Conservation (phyloP, 495 filamentous ascomycete species). For the Hypoxylon fragiforme region DNA sequence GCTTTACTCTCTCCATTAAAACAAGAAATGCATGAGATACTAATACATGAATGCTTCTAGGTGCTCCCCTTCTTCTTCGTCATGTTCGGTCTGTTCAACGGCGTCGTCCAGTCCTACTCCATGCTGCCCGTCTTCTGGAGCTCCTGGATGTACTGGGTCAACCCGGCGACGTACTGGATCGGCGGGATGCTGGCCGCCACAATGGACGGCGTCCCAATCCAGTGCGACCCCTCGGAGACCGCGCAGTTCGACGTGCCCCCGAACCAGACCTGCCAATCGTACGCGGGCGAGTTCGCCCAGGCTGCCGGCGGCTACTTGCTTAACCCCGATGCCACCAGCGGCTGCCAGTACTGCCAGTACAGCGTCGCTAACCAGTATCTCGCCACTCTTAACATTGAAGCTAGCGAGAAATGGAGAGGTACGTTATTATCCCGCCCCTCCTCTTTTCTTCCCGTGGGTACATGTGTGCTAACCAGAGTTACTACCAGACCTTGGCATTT, state of each 20-base stretch:
- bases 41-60: slow-evolving; percentile 16
- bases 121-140: slow-evolving; percentile 73
- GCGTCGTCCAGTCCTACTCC: slow-evolving; percentile 65
- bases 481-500: slow-evolving; percentile 68
- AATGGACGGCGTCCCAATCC: slow-evolving; percentile 57
- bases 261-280: slow-evolving; percentile 63
- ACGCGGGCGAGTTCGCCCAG: slow-evolving; percentile 57
- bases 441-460: background rate
- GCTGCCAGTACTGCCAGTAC: slow-evolving; percentile 81
- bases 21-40: background rate
- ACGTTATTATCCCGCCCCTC: slow-evolving; percentile 1
- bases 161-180: slow-evolving; percentile 72
- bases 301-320: slow-evolving; percentile 61
- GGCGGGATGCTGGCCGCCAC: slow-evolving; percentile 70
- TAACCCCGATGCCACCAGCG: slow-evolving; percentile 55
- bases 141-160: slow-evolving; percentile 78
- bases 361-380: slow-evolving; percentile 68
- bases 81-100: slow-evolving; percentile 75
- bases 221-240: slow-evolving; percentile 61
- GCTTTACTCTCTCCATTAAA: background rate
- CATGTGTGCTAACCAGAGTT: background rate
- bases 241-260: slow-evolving; percentile 68
- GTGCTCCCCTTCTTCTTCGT: slow-evolving; percentile 79
- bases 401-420: slow-evolving; percentile 35
- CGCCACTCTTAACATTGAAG: slow-evolving; percentile 64